A percentile compares a stretch with the other conserved stretches of the same genome.
Conservation (phyloP, 2,329 filamentous ascomycete genomes). For the Botrytis byssoidea region DNA sequence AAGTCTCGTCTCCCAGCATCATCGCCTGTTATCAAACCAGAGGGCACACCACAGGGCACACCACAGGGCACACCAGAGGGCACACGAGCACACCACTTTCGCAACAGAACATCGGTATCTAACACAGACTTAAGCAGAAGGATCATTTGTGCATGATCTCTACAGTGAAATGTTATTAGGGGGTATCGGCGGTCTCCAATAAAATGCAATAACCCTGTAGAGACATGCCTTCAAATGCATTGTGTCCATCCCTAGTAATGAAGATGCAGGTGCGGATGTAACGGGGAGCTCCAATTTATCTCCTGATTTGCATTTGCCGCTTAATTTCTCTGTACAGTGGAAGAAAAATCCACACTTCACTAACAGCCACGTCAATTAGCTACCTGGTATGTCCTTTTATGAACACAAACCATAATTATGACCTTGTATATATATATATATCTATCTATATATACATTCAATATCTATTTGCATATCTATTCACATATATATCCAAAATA, state of each 20-base stretch:
- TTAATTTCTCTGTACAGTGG: neutral
- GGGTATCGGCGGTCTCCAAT: neutral
- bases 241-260: neutral
- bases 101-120: neutral
- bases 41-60: neutral
- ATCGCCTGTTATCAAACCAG: neutral
- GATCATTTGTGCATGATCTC: neutral
- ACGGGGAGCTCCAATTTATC: neutral
- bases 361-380: constrained; percentile 8
- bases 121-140: neutral
- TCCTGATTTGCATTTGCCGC: constrained; percentile 12
- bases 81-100: neutral
- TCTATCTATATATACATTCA: neutral
- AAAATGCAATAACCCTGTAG: constrained; percentile 3
- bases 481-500: neutral
- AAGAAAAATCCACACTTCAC: neutral
- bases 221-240: neutral
- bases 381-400: neutral
- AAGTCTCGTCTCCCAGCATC: neutral
- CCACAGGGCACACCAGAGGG: neutral
- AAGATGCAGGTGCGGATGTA: constrained; percentile 12
- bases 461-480: neutral
- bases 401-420: neutral
- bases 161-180: neutral
- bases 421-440: too few relatives aligned